Conservation (phyloP, 2,329 filamentous ascomycete genomes). For the Escovopsis sp. region DNA sequence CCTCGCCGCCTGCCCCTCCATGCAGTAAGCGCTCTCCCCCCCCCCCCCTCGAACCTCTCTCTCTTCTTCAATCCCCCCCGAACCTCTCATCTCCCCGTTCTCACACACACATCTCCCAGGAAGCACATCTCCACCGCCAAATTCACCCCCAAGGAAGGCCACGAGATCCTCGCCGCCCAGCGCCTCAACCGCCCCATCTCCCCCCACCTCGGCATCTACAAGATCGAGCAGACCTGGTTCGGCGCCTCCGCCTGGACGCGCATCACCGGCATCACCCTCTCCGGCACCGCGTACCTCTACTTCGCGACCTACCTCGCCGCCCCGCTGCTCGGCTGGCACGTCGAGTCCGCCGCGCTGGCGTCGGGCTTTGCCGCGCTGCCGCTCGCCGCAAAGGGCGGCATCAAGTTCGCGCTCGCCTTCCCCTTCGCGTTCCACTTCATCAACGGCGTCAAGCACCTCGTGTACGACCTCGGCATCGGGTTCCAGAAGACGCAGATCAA, state of each 20-base stretch:
- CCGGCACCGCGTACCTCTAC: conserved; percentile 66
- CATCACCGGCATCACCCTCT: conserved; percentile 63
- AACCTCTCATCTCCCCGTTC: background rate
- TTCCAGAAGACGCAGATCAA: conserved; percentile 34
- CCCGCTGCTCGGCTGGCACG: conserved; percentile 53
- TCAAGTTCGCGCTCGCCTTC: conserved; percentile 43
- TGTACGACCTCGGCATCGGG: conserved; percentile 36
- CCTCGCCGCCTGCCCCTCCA: conserved; percentile 29
- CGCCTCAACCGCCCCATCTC: conserved; percentile 68
- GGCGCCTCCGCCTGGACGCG: conserved; percentile 60
- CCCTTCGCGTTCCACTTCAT: conserved; percentile 44
- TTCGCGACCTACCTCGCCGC: conserved; percentile 67
- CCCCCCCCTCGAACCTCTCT: background rate
- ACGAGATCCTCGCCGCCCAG: conserved; percentile 63
- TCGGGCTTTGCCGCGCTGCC: conserved; percentile 46
- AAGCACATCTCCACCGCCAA: conserved; percentile 37
- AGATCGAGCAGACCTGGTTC: conserved; percentile 74
- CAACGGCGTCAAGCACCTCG: conserved; percentile 41
- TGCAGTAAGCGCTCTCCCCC: conserved; percentile 24
- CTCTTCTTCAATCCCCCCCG: background rate
- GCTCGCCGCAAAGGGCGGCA: conserved; percentile 39
- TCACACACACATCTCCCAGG: too few relatives aligned
- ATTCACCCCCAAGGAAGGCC: conserved; percentile 36
- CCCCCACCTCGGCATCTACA: conserved; percentile 79
- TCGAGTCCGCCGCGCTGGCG: conserved; percentile 45